Conservation (phyloP, 345 rosid species). For the Populus ilicifolia region DNA sequence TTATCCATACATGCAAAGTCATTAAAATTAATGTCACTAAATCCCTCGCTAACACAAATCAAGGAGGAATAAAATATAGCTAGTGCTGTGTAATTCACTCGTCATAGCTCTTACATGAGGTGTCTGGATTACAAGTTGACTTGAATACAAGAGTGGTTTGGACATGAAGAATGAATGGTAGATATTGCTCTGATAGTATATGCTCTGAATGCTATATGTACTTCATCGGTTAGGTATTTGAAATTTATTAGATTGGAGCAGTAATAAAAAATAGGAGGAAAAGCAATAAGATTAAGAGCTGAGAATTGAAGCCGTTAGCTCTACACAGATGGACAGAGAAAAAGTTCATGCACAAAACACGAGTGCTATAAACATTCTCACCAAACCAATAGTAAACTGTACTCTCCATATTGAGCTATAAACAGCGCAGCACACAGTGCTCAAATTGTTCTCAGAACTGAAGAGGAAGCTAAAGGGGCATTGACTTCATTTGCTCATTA, state of each 20-base stretch:
- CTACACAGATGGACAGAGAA: neutral
- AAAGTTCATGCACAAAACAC: neutral
- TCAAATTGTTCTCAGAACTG: neutral
- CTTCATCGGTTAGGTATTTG: neutral
- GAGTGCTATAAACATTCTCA: conserved; percentile 21
- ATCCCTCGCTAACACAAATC: neutral
- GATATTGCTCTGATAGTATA: neutral
- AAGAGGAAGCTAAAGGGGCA: neutral
- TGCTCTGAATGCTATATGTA: neutral
- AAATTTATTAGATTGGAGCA: neutral
- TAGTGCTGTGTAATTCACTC: neutral
- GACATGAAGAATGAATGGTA: conserved; percentile 4
- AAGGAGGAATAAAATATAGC: neutral
- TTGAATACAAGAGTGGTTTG: conserved; percentile 12
- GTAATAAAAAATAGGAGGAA: neutral
- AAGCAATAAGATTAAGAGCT: neutral
- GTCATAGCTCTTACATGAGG: conserved; percentile 8
- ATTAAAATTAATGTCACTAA: neutral
- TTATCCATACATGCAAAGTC: too few species aligned
- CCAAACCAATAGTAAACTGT: conserved; percentile 20
- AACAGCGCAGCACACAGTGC: conserved; percentile 6
- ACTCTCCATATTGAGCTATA: neutral
- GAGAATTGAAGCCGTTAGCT: neutral
- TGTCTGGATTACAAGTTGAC: neutral
- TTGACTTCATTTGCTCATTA: neutral